phyloP scores from a whole-genome alignment of 2,329 filamentous ascomycete genomes.

The Bipolaris gigantea region DNA sequence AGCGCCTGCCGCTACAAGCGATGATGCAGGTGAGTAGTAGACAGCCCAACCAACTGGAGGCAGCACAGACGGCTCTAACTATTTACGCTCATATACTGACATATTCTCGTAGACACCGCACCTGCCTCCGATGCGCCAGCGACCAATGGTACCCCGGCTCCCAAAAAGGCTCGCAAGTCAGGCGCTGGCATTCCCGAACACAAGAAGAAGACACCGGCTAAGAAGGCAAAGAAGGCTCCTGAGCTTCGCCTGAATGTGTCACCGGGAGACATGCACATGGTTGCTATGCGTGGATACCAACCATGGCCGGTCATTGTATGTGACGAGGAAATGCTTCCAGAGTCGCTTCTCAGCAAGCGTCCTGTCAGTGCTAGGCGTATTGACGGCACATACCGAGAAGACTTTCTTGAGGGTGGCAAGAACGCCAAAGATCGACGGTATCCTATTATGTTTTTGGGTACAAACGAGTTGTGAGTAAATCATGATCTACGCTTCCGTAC shows the following conservation, averaged over 20 bases:
- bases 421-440: conserved; percentile 83
- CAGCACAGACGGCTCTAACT: not conserved
- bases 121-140: conserved; percentile 44
- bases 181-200: conserved; percentile 63
- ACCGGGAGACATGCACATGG: conserved; percentile 89
- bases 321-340: conserved; percentile 90
- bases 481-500: not conserved
- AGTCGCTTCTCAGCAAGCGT: conserved; percentile 72
- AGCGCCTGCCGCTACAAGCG: conserved; percentile 23
- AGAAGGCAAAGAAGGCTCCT: conserved; percentile 78
- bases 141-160: conserved; percentile 55
- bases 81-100: conserved; percentile 16
- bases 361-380: conserved; percentile 80
- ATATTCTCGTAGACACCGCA: conserved; percentile 32
- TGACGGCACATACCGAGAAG: conserved; percentile 85
- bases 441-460: conserved; percentile 91
- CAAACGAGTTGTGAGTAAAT: conserved; percentile 90
- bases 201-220: conserved; percentile 73
- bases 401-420: conserved; percentile 86
- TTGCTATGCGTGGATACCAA: conserved; percentile 91
- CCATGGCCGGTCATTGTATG: conserved; percentile 94
- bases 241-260: conserved; percentile 72
- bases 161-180: conserved; percentile 67
- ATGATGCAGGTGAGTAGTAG: conserved; percentile 31
- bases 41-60: not conserved